Evolutionary conservation across 2,329 filamentous ascomycete species (phyloP), one percentile per base, ranked within the genome.

Genomic region (Chalaropsis ovoidea): DNA sequence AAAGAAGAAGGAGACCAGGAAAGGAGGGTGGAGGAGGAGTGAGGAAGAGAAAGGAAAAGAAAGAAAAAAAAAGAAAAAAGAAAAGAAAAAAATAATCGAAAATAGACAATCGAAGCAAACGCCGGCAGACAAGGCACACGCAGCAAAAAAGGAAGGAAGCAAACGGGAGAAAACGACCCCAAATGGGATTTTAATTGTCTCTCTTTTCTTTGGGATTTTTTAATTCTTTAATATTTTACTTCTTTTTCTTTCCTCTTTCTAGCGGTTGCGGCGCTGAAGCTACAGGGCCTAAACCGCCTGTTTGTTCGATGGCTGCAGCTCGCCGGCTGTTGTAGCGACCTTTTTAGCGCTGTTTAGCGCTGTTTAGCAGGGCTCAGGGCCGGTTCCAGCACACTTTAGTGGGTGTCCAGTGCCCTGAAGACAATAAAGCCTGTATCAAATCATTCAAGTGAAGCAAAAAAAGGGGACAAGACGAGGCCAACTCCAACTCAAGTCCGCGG

Each of bases 121-220:
- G 63, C 41, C 24, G 49, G 52, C 54, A 62, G 35, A n/a, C 27
- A 52, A 63, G 27, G 24, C 24, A 19, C n/a, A 17, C 17, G 41
- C 7, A 35, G 22, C 35, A 39, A 7, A 39, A 39, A 63, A 63
- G 22, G 31, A 64, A 35, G 39, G 19, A 56, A 17, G 39, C 52
- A 65, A 60, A 39, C 58, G 39, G 49, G 65, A 60, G 45, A 65
- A 65, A 63, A 52, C 41, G 31, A 58, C 54, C 10, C 19, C 22
- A 49, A 22, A 24, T 65, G 24, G 52, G 41, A 27, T 61, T 65
- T 52, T 49, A 11, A 39, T 63, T 52, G 6, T 63, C 22, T 22
- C 42, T 22, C 39, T 41, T 41, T 43, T 42, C 43, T 11, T 39
- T 6, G 4, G 35, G 35, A 10, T 64, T 58, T 47, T 19, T 22